phyloP scores from a whole-genome alignment of 1,139 yeast genomes.

The Kodamaea suecica region DNA sequence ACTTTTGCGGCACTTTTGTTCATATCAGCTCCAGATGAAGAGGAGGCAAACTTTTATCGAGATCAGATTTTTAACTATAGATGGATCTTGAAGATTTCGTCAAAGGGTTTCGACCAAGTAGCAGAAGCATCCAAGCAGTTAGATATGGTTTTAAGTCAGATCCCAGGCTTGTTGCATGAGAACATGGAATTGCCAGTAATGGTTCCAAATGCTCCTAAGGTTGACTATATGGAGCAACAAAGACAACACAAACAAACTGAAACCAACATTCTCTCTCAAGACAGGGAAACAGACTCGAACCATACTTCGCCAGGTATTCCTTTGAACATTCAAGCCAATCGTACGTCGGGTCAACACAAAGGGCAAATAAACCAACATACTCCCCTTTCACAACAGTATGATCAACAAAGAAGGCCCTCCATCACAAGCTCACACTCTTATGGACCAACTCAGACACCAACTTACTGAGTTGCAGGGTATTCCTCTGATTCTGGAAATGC shows the following conservation, averaged over 20 bases:
- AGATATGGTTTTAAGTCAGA: constrained; percentile 60
- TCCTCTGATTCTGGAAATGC: not conserved
- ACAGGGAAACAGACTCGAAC: constrained; percentile 3
- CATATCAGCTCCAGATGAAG: constrained; percentile 55
- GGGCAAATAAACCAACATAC: constrained; percentile 1
- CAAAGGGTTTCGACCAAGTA: constrained; percentile 74
- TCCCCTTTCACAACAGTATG: constrained; percentile 1
- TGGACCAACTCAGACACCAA: constrained; percentile 6
- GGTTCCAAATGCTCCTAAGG: constrained; percentile 33
- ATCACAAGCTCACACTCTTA: constrained; percentile 5
- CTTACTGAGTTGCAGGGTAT: constrained; percentile 3
- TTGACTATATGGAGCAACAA: constrained; percentile 15
- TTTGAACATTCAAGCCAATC: constrained; percentile 3
- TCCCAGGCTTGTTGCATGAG: constrained; percentile 63
- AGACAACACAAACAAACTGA: not conserved
- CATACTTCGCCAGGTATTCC: constrained; percentile 9
- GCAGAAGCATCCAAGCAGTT: constrained; percentile 64
- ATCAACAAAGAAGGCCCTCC: constrained; percentile 4
- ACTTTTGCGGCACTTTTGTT: constrained; percentile 79
- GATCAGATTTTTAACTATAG: constrained; percentile 72
- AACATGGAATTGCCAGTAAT: constrained; percentile 39
- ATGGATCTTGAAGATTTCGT: constrained; percentile 67
- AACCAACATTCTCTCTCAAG: constrained; percentile 9
- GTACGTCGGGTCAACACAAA: not conserved
- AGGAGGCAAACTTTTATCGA: constrained; percentile 61